Evolutionary conservation across 2,329 filamentous ascomycete species (phyloP).

Genomic region (Hypoxylon sp.): DNA sequence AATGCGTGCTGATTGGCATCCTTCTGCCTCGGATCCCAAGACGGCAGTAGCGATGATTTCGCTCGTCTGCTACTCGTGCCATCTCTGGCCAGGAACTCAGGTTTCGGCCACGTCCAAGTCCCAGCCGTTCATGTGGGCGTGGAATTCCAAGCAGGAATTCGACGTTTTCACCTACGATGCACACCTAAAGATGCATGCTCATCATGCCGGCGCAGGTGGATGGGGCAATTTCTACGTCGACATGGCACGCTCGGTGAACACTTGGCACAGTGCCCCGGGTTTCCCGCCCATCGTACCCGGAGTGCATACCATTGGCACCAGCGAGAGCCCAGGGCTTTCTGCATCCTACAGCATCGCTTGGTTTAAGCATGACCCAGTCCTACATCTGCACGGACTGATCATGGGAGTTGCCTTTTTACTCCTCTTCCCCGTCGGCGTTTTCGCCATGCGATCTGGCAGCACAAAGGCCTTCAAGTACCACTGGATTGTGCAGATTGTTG

Average conservation of each 20-base stretch:
- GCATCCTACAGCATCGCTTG: slow-evolving; percentile 5
- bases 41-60: slow-evolving; percentile 38
- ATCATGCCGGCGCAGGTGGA: slow-evolving; percentile 24
- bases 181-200: slow-evolving; percentile 25
- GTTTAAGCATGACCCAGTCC: slow-evolving; percentile 14
- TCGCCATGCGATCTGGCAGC: slow-evolving; percentile 28
- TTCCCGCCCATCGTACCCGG: slow-evolving; percentile 20
- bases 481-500: slow-evolving; percentile 23
- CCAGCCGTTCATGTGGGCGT: slow-evolving; percentile 51
- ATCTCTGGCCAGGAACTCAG: slow-evolving; percentile 39
- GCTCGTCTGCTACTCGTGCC: slow-evolving; percentile 48
- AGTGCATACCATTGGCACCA: slow-evolving; percentile 9
- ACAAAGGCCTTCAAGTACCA: slow-evolving; percentile 29
- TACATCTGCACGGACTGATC: slow-evolving; percentile 18
- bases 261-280: slow-evolving; percentile 9
- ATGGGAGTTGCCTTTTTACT: slow-evolving; percentile 27
- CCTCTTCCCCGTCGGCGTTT: slow-evolving; percentile 26
- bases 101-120: slow-evolving; percentile 40
- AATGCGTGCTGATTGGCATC: slow-evolving; percentile 21
- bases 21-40: slow-evolving; percentile 1
- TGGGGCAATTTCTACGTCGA: slow-evolving; percentile 37
- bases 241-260: slow-evolving; percentile 25
- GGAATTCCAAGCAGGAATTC: slow-evolving; percentile 47
- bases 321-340: slow-evolving; percentile 15
- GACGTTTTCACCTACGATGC: slow-evolving; percentile 29